These are phyloP conservation scores for Cryptosporidium meleagridis DNA, from an alignment of 169 alveolate species.

Conservation along the genomic window DNA sequence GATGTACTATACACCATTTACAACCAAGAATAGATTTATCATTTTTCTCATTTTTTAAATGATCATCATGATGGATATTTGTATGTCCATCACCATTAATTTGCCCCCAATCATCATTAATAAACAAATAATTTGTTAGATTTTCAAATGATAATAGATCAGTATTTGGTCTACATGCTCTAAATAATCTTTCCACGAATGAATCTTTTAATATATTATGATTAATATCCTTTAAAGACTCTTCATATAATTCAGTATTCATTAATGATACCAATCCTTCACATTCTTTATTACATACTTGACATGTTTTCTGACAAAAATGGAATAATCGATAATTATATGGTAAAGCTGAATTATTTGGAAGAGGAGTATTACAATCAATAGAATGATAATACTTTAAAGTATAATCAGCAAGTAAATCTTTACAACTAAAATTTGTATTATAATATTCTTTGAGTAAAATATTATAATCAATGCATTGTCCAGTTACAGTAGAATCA, in stretches of 20 bases:
- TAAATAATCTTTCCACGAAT: conserved; percentile 32
- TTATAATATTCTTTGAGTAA: conserved; percentile 33
- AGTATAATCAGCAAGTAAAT: conserved; percentile 11
- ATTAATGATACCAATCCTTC: conserved; percentile 55
- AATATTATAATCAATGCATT: conserved; percentile 51
- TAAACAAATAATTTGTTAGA: conserved; percentile 18
- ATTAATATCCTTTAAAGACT: not conserved
- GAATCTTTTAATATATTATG: conserved; percentile 13
- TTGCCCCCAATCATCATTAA: not conserved
- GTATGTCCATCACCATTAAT: not conserved
- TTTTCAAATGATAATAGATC: conserved; percentile 31
- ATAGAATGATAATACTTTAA: conserved; percentile 2
- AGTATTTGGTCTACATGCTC: conserved; percentile 50
- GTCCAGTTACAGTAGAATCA: conserved; percentile 20
- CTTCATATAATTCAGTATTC: conserved; percentile 35
- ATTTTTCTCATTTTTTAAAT: not conserved
- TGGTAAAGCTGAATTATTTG: conserved; percentile 41
- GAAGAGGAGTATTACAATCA: conserved; percentile 54
- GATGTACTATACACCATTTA: conserved; percentile 45
- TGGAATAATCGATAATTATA: conserved; percentile 29
- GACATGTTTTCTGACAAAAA: conserved; percentile 65
- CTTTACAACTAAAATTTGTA: conserved; percentile 37
- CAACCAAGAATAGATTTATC: conserved; percentile 31
- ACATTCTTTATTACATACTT: conserved; percentile 61
- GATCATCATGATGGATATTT: not conserved